A percentile compares a stretch with the other conserved stretches of the same genome.
Evolutionary conservation across 2,329 filamentous ascomycete species (phyloP).

Genomic region (Fusarium liriodendri): DNA sequence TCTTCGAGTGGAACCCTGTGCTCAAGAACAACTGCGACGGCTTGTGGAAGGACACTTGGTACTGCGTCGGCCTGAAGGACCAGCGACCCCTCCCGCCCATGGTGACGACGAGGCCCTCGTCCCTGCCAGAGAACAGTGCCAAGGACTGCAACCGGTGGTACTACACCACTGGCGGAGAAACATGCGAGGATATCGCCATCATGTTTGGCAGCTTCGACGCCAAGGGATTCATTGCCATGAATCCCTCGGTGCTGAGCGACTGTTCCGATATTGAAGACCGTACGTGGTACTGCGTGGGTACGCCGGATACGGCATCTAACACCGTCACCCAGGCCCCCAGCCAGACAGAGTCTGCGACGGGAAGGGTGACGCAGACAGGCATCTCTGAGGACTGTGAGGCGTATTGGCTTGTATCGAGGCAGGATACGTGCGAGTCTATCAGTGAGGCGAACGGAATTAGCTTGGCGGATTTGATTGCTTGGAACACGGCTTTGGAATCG

Average conservation of each 20-base stretch:
- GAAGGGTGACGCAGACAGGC: not conserved
- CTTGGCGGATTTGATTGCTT: accelerated
- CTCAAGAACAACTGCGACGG: not conserved
- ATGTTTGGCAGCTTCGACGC: not conserved
- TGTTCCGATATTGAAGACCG: not conserved
- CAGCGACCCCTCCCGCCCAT: not conserved
- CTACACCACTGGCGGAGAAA: not conserved
- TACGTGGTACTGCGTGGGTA: not conserved
- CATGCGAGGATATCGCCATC: not conserved
- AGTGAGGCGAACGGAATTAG: not conserved
- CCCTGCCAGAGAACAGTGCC: not conserved
- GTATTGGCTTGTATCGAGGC: not conserved
- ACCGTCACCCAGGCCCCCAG: not conserved
- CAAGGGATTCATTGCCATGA: not conserved
- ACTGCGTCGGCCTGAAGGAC: not conserved
- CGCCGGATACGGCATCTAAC: not conserved
- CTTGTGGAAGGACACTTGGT: not conserved
- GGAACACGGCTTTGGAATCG: not conserved
- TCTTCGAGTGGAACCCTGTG: conserved; percentile 3
- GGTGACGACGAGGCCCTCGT: not conserved
- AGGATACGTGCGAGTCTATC: conserved; percentile 4
- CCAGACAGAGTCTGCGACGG: not conserved
- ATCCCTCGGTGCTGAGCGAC: not conserved
- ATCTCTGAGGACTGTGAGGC: not conserved
- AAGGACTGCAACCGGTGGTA: conserved; percentile 1